Percentiles rank a stretch among this genome's conserved stretches.
Conservation (phyloP, 169 alveolate genomes). For the Cryptosporidium tyzzeri region DNA sequence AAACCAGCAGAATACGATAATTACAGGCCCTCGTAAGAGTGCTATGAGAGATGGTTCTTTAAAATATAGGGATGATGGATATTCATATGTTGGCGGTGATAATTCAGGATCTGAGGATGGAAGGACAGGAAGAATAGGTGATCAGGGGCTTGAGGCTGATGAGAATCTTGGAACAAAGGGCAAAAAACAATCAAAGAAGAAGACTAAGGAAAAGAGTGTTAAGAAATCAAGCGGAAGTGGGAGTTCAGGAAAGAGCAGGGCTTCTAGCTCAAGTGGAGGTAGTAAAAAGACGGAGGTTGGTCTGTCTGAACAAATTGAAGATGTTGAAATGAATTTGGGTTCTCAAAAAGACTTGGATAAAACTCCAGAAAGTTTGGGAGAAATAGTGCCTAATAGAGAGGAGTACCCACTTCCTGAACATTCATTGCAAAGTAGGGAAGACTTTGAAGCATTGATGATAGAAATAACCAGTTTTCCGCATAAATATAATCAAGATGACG, state of each 20-base stretch:
- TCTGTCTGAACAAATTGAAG: not conserved
- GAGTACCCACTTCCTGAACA: constrained; percentile 60
- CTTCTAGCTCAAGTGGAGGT: constrained; percentile 2
- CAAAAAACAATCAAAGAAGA: constrained; percentile 35
- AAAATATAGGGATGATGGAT: constrained; percentile 31
- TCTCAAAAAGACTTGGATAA: constrained; percentile 6
- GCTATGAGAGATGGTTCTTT: constrained; percentile 80
- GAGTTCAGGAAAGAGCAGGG: not conserved
- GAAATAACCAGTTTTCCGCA: constrained; percentile 30
- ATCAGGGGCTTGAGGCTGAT: not conserved
- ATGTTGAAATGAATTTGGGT: not conserved
- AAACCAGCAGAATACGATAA: constrained; percentile 85
- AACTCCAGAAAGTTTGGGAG: not conserved
- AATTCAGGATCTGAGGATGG: not conserved
- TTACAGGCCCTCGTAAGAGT: constrained; percentile 90
- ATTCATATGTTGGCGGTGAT: constrained; percentile 19
- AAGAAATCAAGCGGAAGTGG: constrained; percentile 17
- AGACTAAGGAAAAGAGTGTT: not conserved
- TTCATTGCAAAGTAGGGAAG: constrained; percentile 37
- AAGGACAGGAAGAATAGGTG: not conserved
- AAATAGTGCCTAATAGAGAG: not conserved
- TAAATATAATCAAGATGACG: constrained; percentile 17
- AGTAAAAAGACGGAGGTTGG: not conserved
- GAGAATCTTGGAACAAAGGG: not conserved
- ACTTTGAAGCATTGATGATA: constrained; percentile 44